A percentile compares a stretch with the other conserved stretches of the same genome.
These are phyloP conservation scores for Xylaria castorea DNA, from an alignment of 495 filamentous ascomycete genomes.

Conservation along the genomic window DNA sequence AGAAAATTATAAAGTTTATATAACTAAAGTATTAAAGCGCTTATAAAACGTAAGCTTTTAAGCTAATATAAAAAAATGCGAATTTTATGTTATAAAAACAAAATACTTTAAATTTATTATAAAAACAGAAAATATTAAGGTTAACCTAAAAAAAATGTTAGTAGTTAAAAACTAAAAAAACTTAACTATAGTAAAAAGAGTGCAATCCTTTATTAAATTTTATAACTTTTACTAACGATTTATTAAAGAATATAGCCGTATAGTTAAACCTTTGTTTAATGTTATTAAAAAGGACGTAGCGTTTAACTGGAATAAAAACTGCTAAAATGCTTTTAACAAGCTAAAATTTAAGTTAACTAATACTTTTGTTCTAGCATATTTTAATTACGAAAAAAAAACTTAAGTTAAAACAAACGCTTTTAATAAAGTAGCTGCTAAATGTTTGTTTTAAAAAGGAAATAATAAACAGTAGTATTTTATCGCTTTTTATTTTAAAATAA, in stretches of 20 bases:
- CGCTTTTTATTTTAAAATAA: neutral
- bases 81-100: too few species aligned
- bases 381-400: neutral
- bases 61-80: too few species aligned
- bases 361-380: neutral
- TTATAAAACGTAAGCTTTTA: neutral
- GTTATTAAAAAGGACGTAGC: neutral
- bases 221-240: neutral
- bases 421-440: neutral
- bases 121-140: too few species aligned
- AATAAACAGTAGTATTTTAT: neutral
- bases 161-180: too few species aligned
- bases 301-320: neutral
- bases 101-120: too few species aligned
- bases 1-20: neutral
- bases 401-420: neutral
- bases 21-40: neutral
- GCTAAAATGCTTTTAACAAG: neutral
- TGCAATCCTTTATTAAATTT: too few species aligned
- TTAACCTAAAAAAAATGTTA: too few species aligned
- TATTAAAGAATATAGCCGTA: too few species aligned
- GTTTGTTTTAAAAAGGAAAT: neutral
- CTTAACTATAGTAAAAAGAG: too few species aligned
- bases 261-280: neutral
- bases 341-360: neutral